Evolutionary conservation across 352 stramenopile genomes (phyloP).

Genomic region (Phytopythium sindhum): DNA sequence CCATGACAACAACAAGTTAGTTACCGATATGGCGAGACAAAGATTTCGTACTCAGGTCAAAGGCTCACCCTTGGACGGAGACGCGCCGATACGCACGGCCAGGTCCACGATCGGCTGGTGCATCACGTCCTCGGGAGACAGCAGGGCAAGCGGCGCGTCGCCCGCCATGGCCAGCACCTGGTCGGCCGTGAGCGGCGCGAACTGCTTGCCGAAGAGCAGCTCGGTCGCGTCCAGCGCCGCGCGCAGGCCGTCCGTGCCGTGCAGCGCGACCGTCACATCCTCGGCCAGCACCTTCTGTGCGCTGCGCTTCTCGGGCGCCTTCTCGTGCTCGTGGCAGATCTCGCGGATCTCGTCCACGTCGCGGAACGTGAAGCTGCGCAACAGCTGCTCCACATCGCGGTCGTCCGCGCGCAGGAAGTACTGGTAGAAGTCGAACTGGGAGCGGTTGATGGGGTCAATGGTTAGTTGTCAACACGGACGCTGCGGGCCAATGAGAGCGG

Average conservation of each 20-base stretch:
- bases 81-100: slow-evolving; percentile 84
- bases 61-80: slow-evolving; percentile 87
- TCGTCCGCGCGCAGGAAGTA: slow-evolving; percentile 90
- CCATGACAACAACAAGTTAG: neutral
- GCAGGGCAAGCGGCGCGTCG: slow-evolving; percentile 48
- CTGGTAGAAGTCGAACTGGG: slow-evolving; percentile 91
- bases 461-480: slow-evolving; percentile 1
- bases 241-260: slow-evolving; percentile 85
- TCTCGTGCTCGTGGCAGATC: slow-evolving; percentile 75
- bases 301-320: slow-evolving; percentile 74
- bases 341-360: slow-evolving; percentile 90
- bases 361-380: slow-evolving; percentile 98
- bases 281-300: slow-evolving; percentile 72
- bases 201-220: slow-evolving; percentile 66
- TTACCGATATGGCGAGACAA: neutral
- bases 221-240: slow-evolving; percentile 57
- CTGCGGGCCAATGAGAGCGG: slow-evolving; percentile 34
- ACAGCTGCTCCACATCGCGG: slow-evolving; percentile 92
- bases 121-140: slow-evolving; percentile 49
- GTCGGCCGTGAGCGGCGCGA: slow-evolving; percentile 53
- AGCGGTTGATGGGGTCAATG: slow-evolving; percentile 1
- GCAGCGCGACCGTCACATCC: slow-evolving; percentile 91
- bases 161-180: slow-evolving; percentile 66
- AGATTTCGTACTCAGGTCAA: neutral
- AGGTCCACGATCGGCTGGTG: slow-evolving; percentile 89